A percentile compares a stretch with the other conserved stretches of the same genome.
phyloP scores from a whole-genome alignment of 441 rosid genomes.

The Pelargonium citronellum region DNA sequence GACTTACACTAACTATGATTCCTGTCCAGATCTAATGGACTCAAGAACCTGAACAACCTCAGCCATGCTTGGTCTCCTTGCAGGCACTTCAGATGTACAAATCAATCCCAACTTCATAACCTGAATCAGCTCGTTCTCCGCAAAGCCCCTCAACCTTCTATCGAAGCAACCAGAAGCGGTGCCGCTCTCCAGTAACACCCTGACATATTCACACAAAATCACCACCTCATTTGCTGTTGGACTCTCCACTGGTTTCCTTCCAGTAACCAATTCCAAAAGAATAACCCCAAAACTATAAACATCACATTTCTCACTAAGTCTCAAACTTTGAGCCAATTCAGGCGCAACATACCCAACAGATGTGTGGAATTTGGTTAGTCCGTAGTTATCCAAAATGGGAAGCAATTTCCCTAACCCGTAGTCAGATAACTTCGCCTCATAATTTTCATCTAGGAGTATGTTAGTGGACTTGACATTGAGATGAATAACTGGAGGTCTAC shows the following conservation, averaged over 20 bases:
- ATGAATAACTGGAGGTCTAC: slow-evolving; percentile 79
- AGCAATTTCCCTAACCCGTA: slow-evolving; percentile 76
- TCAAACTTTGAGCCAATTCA: slow-evolving; percentile 76
- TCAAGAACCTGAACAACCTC: slow-evolving; percentile 96
- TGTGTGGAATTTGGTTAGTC: slow-evolving; percentile 64
- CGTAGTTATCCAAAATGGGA: slow-evolving; percentile 64
- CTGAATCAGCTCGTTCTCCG: slow-evolving; percentile 86
- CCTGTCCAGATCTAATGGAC: slow-evolving; percentile 65
- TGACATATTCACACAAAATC: slow-evolving; percentile 75
- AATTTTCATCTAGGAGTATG: slow-evolving; percentile 69
- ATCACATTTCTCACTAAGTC: slow-evolving; percentile 75
- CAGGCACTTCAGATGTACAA: slow-evolving; percentile 64
- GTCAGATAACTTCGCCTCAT: slow-evolving; percentile 75
- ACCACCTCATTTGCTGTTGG: slow-evolving; percentile 53
- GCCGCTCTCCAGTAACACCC: slow-evolving; percentile 60
- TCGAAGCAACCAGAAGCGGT: slow-evolving; percentile 84
- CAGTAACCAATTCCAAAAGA: slow-evolving; percentile 79
- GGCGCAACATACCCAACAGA: slow-evolving; percentile 95
- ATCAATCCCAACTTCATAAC: slow-evolving; percentile 88
- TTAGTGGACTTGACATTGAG: slow-evolving; percentile 81
- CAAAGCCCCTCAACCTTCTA: slow-evolving; percentile 53
- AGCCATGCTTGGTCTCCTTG: slow-evolving; percentile 94
- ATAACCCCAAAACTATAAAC: slow-evolving; percentile 87
- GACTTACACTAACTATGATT: slow-evolving; percentile 31
- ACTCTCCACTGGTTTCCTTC: slow-evolving; percentile 85